Evolutionary conservation across 192 early-diverging fungal genomes (phyloP).

Genomic region (Chytriomyces sp.): DNA sequence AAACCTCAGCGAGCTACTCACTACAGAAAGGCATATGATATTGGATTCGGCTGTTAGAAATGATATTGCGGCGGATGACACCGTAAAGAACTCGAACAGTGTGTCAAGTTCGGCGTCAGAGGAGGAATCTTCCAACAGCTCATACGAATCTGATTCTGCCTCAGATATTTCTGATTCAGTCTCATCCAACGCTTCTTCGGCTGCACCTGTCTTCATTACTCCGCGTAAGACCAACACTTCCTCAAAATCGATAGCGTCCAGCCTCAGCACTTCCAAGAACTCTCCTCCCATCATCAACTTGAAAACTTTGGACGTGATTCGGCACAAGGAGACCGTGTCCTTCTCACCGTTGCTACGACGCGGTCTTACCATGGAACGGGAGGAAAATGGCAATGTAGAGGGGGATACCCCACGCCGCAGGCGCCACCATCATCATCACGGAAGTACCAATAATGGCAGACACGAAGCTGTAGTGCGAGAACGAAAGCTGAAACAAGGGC

Average conservation of each 20-base stretch:
- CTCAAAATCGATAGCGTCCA: background rate
- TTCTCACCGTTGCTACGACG: background rate
- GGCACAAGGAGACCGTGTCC: background rate
- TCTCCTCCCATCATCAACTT: background rate
- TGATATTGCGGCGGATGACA: too few relatives aligned
- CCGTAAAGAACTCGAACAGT: too few relatives aligned
- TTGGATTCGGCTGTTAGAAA: too few relatives aligned
- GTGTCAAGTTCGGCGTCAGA: background rate
- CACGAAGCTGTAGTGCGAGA: background rate
- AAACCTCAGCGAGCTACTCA: too few relatives aligned
- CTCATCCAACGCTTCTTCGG: background rate
- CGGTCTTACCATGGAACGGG: background rate
- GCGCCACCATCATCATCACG: slow-evolving; percentile 10
- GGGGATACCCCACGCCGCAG: background rate
- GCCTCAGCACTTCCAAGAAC: background rate
- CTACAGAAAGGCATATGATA: too few relatives aligned
- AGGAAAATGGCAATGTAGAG: background rate
- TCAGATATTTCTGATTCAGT: slow-evolving; percentile 3
- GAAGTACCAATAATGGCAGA: background rate
- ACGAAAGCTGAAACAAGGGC: slow-evolving; percentile 63
- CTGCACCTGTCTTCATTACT: background rate
- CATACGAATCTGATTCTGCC: background rate
- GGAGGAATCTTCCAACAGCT: background rate
- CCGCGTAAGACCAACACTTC: background rate
- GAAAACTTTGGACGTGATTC: background rate